Percentiles rank a stretch among this genome's conserved stretches.
Evolutionary conservation across 2,329 filamentous ascomycete genomes (phyloP).

Genomic region (Penicillium sp.): DNA sequence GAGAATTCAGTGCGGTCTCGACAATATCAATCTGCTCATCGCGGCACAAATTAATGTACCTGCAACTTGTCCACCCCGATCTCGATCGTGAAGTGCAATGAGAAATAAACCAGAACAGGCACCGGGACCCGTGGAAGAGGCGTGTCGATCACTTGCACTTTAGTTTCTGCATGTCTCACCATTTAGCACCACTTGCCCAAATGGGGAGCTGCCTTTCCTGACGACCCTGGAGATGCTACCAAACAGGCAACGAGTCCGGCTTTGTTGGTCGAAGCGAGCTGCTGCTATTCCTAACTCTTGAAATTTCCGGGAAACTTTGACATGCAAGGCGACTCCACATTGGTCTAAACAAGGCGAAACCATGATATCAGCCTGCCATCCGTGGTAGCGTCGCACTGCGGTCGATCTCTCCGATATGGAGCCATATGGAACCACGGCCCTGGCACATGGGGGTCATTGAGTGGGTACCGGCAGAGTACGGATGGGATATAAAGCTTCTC

Average conservation of each 20-base stretch:
- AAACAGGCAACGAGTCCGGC: neutral
- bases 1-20: neutral
- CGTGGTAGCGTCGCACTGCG: neutral
- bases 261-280: constrained; percentile 6
- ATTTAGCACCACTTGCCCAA: neutral
- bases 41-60: neutral
- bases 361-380: constrained; percentile 12
- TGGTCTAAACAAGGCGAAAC: neutral
- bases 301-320: neutral
- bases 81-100: neutral
- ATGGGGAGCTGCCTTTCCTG: neutral
- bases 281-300: constrained; percentile 7
- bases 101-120: neutral
- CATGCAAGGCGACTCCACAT: neutral
- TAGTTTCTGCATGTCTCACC: neutral
- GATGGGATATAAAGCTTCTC: constrained; percentile 5
- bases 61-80: neutral
- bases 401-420: neutral
- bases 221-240: neutral
- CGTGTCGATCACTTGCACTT: neutral
- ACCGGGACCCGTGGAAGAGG: neutral
- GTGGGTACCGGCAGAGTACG: neutral
- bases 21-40: neutral
- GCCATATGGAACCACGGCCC: neutral
- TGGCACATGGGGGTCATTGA: neutral